A percentile compares a stretch with the other conserved stretches of the same genome.
phyloP scores from a whole-genome alignment of 2,329 filamentous ascomycete genomes.

The Chrysosporium queenslandicum region DNA sequence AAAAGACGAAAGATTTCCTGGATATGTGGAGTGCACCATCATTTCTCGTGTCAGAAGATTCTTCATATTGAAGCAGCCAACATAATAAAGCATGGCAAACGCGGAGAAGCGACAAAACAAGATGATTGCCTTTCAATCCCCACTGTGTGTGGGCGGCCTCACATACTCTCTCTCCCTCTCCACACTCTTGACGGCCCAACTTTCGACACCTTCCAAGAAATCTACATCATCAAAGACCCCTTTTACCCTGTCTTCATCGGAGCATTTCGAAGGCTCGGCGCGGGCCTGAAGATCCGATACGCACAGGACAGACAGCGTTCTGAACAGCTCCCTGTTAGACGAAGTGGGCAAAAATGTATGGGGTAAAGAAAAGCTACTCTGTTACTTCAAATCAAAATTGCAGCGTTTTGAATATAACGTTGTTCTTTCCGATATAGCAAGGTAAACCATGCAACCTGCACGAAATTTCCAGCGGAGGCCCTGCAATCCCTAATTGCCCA shows the following conservation, averaged over 20 bases:
- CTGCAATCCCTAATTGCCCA: background rate
- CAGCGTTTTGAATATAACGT: no score
- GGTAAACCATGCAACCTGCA: background rate
- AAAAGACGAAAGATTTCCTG: no score
- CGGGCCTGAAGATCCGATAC: constrained; percentile 1
- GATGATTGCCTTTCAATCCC: no score
- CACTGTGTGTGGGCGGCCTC: no score
- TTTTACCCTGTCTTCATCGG: background rate
- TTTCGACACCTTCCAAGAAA: background rate
- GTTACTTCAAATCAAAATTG: no score
- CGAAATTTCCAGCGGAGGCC: background rate
- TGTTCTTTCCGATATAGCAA: background rate
- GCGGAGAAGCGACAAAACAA: no score
- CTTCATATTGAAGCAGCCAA: no score
- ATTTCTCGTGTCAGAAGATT: no score
- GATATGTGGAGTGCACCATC: no score
- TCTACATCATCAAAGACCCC: background rate
- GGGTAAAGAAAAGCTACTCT: background rate
- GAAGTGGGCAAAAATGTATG: background rate
- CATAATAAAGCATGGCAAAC: no score
- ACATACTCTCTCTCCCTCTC: no score
- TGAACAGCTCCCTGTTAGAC: background rate
- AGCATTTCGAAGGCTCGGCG: background rate
- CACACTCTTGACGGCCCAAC: no score
- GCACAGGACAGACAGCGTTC: constrained; percentile 3